These are phyloP conservation scores for Alternaria gansuensis DNA, from an alignment of 2,329 filamentous ascomycete species.

Conservation along the genomic window DNA sequence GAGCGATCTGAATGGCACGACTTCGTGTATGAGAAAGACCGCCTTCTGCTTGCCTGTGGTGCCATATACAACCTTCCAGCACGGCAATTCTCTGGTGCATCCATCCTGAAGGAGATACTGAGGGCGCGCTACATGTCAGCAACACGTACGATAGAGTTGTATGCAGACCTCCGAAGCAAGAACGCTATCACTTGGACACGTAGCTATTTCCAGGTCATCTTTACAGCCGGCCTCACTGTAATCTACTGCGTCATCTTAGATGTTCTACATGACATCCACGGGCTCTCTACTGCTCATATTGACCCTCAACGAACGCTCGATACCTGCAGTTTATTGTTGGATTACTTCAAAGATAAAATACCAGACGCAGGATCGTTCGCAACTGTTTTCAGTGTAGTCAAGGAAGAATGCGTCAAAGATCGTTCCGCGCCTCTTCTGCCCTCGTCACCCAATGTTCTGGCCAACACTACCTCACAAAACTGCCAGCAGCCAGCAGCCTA, in stretches of 20 bases:
- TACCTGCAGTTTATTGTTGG: constrained; percentile 34
- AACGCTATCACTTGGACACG: constrained; percentile 56
- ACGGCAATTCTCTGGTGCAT: constrained; percentile 4
- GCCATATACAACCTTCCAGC: constrained; percentile 53
- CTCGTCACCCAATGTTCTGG: not conserved
- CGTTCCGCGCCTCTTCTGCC: not conserved
- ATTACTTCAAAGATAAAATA: constrained; percentile 38
- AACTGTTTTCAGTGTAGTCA: constrained; percentile 39
- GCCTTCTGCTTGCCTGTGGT: constrained; percentile 53
- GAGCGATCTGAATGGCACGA: constrained; percentile 59
- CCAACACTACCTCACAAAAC: not conserved
- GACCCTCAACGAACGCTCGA: constrained; percentile 18
- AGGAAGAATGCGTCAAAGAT: constrained; percentile 31
- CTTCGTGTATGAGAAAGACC: constrained; percentile 55
- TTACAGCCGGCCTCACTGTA: constrained; percentile 54
- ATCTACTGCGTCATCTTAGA: constrained; percentile 34
- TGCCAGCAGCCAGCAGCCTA: not conserved
- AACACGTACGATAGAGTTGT: constrained; percentile 52
- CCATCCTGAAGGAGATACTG: constrained; percentile 23
- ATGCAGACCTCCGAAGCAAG: constrained; percentile 50
- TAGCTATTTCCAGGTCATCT: constrained; percentile 61
- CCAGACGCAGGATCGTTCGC: constrained; percentile 40
- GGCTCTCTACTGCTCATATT: constrained; percentile 1
- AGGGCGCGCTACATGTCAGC: constrained; percentile 50
- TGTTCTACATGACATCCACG: constrained; percentile 33